These are phyloP conservation scores for Isabelozyma gotoi DNA, from an alignment of 805 yeast genomes.

Conservation along the genomic window DNA sequence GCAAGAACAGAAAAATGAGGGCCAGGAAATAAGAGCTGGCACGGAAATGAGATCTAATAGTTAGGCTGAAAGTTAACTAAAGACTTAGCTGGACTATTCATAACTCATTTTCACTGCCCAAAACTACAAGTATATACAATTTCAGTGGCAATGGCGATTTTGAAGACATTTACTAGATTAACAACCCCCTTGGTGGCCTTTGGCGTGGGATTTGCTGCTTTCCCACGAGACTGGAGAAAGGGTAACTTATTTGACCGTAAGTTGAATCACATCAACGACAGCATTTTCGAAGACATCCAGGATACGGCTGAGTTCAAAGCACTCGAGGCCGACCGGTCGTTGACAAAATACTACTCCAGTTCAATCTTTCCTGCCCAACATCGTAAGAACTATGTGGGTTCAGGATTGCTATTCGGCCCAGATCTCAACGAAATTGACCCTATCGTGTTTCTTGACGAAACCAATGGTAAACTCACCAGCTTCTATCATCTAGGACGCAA, in stretches of 20 bases:
- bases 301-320: slow-evolving; percentile 16
- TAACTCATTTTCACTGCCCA: too few relatives aligned
- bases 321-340: slow-evolving; percentile 12
- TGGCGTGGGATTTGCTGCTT: slow-evolving; percentile 24
- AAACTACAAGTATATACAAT: too few relatives aligned
- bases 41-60: too few relatives aligned
- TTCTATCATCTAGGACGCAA: slow-evolving; percentile 71
- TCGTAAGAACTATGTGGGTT: slow-evolving; percentile 61
- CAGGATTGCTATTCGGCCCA: slow-evolving; percentile 70
- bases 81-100: too few relatives aligned
- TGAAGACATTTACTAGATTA: slow-evolving; percentile 24
- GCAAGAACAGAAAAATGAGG: too few relatives aligned
- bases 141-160: slow-evolving; percentile 15
- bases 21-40: too few relatives aligned
- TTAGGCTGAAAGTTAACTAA: too few relatives aligned
- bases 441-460: slow-evolving; percentile 52
- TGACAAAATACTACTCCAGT: slow-evolving; percentile 11
- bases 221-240: slow-evolving; percentile 27
- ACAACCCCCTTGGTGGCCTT: slow-evolving; percentile 31
- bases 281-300: slow-evolving; percentile 17
- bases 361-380: slow-evolving; percentile 55
- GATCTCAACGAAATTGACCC: slow-evolving; percentile 76
- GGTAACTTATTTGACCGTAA: slow-evolving; percentile 9
- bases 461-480: slow-evolving; percentile 54
- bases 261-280: slow-evolving; percentile 17